A percentile compares a stretch with the other conserved stretches of the same genome.
Evolutionary conservation across 495 filamentous ascomycete genomes (phyloP).

Genomic region (Oidiodendron maius): DNA sequence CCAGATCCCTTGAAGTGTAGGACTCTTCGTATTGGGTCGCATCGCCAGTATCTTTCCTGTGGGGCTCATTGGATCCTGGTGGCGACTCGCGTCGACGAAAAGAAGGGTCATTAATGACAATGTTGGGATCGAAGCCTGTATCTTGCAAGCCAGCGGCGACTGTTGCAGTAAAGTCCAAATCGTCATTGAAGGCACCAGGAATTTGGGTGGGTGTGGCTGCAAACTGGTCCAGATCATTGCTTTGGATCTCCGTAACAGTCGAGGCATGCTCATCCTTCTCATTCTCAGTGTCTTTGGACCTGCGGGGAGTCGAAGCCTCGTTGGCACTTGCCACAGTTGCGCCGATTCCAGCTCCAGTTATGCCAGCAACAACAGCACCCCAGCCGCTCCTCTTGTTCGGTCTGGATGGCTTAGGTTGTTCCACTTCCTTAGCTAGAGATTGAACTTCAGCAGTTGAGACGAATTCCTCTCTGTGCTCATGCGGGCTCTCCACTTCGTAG

Average conservation of each 20-base stretch:
- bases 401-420: conserved; percentile 8
- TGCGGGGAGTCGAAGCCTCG: conserved; percentile 13
- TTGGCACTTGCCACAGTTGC: conserved; percentile 22
- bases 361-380: conserved; percentile 34
- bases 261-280: conserved; percentile 18
- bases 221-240: background rate
- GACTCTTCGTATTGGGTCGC: conserved; percentile 10
- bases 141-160: conserved; percentile 64
- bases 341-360: conserved; percentile 26
- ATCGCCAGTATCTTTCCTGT: conserved; percentile 21
- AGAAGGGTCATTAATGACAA: conserved; percentile 58
- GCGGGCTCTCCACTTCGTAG: conserved; percentile 53
- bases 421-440: conserved; percentile 8
- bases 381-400: conserved; percentile 20
- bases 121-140: conserved; percentile 64
- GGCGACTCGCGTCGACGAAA: conserved; percentile 61
- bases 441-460: conserved; percentile 12
- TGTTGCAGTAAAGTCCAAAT: conserved; percentile 63
- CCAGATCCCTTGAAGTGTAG: conserved; percentile 1
- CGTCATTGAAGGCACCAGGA: conserved; percentile 47
- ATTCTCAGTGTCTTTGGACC: conserved; percentile 18
- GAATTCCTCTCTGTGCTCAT: conserved; percentile 20
- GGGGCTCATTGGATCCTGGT: conserved; percentile 48
- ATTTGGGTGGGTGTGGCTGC: conserved; percentile 24
- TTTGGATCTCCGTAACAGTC: conserved; percentile 18